Evolutionary conservation across 2,329 filamentous ascomycete species (phyloP), one percentile per base, ranked within the genome.

Genomic region (Apiospora koreana): DNA sequence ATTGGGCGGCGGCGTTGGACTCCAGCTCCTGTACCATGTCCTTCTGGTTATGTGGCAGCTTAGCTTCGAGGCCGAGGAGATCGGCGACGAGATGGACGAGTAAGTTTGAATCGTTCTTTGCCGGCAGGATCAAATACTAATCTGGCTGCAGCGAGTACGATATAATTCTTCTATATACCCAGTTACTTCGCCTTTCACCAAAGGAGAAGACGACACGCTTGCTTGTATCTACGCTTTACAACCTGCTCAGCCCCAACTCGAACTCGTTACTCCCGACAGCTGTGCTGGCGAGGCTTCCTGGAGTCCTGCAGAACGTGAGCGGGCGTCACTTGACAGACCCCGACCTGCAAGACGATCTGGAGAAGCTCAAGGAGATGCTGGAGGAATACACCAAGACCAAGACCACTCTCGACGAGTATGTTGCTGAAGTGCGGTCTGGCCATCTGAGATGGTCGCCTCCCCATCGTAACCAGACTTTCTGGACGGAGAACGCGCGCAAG

Each of bases 151-250:
- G 95, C 75, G 95, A 98, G 82, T 94, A 97, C 82, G 95, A 98
- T 78, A 92, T 98, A 75, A 88, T 98, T 73, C 88, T 94, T 65
- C 89, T 98, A 62, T 98, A 97, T 81, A 94, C 93, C n/a, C 93
- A 97, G 74, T 91, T 99, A 46, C 87, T 99, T 69, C 92, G 94
- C 69, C 86, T 97, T 54, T 98, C 96, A 2, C 95, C 95, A 62
- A 99, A 99, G 82, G 96, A 98, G 81, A 99, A 99, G 86, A 98
- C 95, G 1, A 98, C 95, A 0, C 91, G 96, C 41, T 88, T 99
- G 69, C 89, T 98, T 64, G 87, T 98, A 62, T 94, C 94, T 12
- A 98, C 95, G 9, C 88, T 99, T 50, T 89, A 92, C 80, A 98
- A 97, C 82, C 90, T 99, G 62, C 89, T 98, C 46, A 84, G 85